These are phyloP conservation scores for Penicillium cinerascens DNA, from an alignment of 495 filamentous ascomycete genomes.

Conservation along the genomic window DNA sequence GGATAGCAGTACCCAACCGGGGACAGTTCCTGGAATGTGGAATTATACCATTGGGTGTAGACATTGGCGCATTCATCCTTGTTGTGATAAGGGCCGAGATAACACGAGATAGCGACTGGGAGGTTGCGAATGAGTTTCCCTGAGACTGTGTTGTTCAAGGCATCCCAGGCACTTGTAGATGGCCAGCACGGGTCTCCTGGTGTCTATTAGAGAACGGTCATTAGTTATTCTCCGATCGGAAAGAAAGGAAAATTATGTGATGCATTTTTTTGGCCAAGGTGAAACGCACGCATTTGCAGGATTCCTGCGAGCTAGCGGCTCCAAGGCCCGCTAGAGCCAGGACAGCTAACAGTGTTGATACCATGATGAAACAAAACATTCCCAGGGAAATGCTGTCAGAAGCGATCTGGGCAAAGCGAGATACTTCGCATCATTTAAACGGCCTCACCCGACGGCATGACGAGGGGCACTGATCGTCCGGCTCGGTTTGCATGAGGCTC, in stretches of 20 bases:
- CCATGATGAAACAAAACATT: neutral
- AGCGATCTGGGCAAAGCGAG: neutral
- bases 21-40: slow-evolving; percentile 22
- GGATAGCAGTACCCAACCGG: slow-evolving; percentile 34
- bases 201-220: slow-evolving; percentile 5
- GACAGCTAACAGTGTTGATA: neutral
- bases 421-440: neutral
- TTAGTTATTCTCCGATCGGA: neutral
- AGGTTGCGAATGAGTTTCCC: slow-evolving; percentile 50
- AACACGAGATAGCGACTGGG: slow-evolving; percentile 56
- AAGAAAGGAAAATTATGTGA: too few relatives aligned
- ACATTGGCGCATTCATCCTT: slow-evolving; percentile 23
- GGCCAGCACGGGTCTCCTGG: slow-evolving; percentile 45
- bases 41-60: slow-evolving; percentile 23
- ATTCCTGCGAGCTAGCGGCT: neutral
- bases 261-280: neutral
- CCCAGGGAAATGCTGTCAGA: neutral
- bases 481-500: neutral
- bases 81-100: slow-evolving; percentile 34
- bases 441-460: neutral
- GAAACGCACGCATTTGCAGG: slow-evolving; percentile 17
- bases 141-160: slow-evolving; percentile 41
- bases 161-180: slow-evolving; percentile 29
- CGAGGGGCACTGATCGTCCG: neutral
- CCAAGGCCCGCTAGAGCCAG: neutral